A percentile compares a stretch with the other conserved stretches of the same genome.
phyloP scores from a whole-genome alignment of 2,329 filamentous ascomycete genomes.

The Didymella segeticola region DNA sequence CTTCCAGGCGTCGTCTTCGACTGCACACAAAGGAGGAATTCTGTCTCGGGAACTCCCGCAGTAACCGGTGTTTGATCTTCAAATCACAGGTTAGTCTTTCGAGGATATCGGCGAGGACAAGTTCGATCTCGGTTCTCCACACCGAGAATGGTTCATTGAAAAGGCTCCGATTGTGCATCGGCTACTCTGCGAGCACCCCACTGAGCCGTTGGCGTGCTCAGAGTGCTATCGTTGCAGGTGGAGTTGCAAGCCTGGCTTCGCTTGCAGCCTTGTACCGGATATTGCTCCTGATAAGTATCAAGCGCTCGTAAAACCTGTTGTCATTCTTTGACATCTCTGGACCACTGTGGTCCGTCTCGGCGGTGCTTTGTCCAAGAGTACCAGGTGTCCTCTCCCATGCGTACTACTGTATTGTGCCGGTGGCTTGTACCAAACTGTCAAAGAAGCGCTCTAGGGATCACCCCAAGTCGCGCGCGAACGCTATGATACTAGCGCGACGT shows the following conservation, averaged over 20 bases:
- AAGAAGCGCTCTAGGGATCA: not conserved
- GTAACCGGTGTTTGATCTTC: not conserved
- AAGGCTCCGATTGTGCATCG: not conserved
- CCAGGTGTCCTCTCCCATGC: not conserved
- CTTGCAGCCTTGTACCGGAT: not conserved
- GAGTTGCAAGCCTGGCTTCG: not conserved
- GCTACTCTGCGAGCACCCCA: not conserved
- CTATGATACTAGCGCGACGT: not conserved
- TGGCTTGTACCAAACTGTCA: not conserved
- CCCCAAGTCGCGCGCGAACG: not conserved
- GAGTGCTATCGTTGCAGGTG: not conserved
- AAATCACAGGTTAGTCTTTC: not conserved
- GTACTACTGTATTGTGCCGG: slow-evolving; percentile 2
- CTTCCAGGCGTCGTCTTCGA: not conserved
- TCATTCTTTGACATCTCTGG: not conserved
- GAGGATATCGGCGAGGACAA: not conserved
- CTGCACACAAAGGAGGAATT: too few species aligned
- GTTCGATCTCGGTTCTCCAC: not conserved
- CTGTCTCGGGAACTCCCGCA: too few species aligned
- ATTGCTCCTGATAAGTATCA: not conserved
- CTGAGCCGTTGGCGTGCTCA: not conserved
- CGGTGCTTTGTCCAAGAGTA: not conserved
- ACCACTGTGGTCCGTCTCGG: not conserved
- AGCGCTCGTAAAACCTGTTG: not conserved
- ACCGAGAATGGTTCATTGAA: not conserved